These are phyloP conservation scores for Sclerotinia sclerotiorum DNA, from an alignment of 2,329 filamentous ascomycete species.

Conservation along the genomic window DNA sequence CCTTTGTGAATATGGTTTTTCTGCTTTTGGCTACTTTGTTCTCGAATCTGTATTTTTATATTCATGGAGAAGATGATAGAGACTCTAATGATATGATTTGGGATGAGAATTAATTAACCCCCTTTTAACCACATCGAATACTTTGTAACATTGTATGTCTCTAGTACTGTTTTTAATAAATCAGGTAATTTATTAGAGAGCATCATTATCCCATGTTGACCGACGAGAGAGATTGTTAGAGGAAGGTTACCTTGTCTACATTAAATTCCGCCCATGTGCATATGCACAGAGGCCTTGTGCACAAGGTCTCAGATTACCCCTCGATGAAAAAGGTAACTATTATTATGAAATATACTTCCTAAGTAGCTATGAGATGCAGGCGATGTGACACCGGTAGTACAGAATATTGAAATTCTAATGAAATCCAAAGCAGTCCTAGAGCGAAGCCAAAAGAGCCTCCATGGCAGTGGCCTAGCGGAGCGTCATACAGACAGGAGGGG, in stretches of 20 bases:
- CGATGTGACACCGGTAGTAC: neutral
- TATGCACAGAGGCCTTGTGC: neutral
- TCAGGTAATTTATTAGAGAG: too few species aligned
- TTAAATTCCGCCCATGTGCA: neutral
- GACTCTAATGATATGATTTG: too few species aligned
- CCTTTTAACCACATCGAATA: too few species aligned
- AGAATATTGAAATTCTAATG: too few species aligned
- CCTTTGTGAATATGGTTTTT: constrained; percentile 6
- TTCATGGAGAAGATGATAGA: too few species aligned
- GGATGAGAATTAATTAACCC: neutral
- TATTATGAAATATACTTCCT: neutral
- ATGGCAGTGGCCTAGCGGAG: neutral
- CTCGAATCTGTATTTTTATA: neutral
- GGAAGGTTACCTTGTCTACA: neutral
- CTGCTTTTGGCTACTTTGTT: neutral
- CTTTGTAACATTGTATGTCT: neutral
- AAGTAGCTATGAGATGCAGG: neutral
- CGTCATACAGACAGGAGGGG: neutral
- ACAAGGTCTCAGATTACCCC: neutral
- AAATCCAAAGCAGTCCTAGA: neutral
- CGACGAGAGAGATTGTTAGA: neutral
- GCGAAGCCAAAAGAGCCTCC: neutral
- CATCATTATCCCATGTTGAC: neutral
- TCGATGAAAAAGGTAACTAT: neutral
- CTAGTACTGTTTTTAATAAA: neutral